These are phyloP conservation scores for Globisporangium middletonii DNA, from an alignment of 352 stramenopile genomes.

Conservation along the genomic window DNA sequence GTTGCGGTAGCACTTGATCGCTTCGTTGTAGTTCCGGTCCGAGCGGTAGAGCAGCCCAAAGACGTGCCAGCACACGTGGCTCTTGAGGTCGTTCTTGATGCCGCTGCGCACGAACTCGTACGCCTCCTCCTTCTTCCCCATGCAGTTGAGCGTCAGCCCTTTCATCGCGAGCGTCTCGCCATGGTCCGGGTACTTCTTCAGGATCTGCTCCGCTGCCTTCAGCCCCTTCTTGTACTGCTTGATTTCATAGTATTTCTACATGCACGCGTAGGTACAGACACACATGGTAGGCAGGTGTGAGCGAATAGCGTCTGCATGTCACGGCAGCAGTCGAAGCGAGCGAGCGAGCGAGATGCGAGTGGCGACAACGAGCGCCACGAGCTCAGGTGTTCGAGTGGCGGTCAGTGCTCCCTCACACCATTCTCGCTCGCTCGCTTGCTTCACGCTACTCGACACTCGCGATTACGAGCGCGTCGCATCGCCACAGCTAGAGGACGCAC, in stretches of 20 bases:
- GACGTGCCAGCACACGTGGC: constrained; percentile 98
- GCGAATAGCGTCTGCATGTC: background rate
- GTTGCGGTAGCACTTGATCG: constrained; percentile 98
- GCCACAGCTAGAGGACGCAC: constrained; percentile 23
- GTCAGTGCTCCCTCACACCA: background rate
- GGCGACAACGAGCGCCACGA: background rate
- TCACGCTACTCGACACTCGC: background rate
- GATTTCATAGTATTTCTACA: constrained; percentile 95
- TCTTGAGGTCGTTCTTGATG: constrained; percentile 90
- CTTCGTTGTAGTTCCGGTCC: constrained; percentile 96
- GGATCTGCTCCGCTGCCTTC: constrained; percentile 92
- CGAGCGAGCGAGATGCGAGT: background rate
- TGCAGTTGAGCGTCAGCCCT: constrained; percentile 93
- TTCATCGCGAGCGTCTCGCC: constrained; percentile 98
- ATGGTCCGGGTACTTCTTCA: constrained; percentile 97
- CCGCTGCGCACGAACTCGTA: constrained; percentile 95
- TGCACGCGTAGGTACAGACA: constrained; percentile 2
- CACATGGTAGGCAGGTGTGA: background rate
- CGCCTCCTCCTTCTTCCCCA: constrained; percentile 93
- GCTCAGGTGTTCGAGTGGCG: background rate
- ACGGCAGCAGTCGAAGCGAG: background rate
- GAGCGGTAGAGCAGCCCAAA: constrained; percentile 96
- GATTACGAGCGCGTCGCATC: background rate
- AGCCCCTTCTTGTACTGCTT: constrained; percentile 99
- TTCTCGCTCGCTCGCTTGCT: background rate